Evolutionary conservation across 2,329 filamentous ascomycete genomes (phyloP).

Genomic region (Cladosporium sp.): DNA sequence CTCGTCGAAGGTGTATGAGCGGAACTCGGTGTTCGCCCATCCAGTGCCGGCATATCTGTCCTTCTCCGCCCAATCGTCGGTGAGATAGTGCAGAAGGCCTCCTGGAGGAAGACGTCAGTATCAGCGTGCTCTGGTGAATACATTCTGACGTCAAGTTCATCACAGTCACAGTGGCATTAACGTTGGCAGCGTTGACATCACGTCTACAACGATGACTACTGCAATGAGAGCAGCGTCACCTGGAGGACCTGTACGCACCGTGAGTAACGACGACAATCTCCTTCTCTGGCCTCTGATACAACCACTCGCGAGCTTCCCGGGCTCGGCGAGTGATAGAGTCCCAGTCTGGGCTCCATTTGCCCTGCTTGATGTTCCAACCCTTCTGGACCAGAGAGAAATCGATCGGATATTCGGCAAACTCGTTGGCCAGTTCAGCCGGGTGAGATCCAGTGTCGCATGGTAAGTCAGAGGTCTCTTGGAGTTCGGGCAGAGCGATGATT

Average conservation of each 20-base stretch:
- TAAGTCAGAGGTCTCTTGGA: conserved; percentile 72
- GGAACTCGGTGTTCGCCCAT: conserved; percentile 70
- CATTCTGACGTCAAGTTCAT: background rate
- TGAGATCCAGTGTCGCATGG: conserved; percentile 73
- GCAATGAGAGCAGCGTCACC: background rate
- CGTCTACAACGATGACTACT: background rate
- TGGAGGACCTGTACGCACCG: conserved; percentile 41
- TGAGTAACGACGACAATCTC: conserved; percentile 77
- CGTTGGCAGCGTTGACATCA: background rate
- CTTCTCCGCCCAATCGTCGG: conserved; percentile 70
- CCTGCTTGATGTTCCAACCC: conserved; percentile 67
- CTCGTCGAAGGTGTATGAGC: conserved; percentile 59
- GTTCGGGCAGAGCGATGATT: conserved; percentile 65
- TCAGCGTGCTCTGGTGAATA: background rate
- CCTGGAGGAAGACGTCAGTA: conserved; percentile 7
- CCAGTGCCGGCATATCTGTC: conserved; percentile 56
- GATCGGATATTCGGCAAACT: conserved; percentile 57
- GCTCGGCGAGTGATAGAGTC: conserved; percentile 59
- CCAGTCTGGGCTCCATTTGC: conserved; percentile 43
- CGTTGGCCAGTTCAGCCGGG: conserved; percentile 50
- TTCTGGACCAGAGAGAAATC: conserved; percentile 57
- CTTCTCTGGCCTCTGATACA: conserved; percentile 53
- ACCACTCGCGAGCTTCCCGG: conserved; percentile 54
- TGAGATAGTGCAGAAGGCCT: conserved; percentile 79
- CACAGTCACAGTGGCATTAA: background rate